A percentile compares a stretch with the other conserved stretches of the same genome.
phyloP scores from a whole-genome alignment of 495 filamentous ascomycete genomes.

The Trichoderma virens region DNA sequence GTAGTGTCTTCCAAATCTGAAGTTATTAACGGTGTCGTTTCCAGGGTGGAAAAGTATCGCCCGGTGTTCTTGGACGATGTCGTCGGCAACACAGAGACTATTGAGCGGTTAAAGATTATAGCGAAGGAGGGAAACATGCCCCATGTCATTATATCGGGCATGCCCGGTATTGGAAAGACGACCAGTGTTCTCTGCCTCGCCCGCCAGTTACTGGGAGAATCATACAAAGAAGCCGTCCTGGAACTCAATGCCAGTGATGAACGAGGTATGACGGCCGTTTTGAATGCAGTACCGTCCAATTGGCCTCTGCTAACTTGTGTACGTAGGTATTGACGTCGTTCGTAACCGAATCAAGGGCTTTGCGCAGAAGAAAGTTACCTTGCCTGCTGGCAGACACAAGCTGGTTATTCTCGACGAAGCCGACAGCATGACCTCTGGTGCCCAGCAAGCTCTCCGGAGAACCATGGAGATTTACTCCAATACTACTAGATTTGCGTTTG shows the following conservation, averaged over 20 bases:
- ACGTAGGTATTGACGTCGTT: conserved; percentile 85
- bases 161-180: conserved; percentile 99
- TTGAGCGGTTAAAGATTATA: conserved; percentile 97
- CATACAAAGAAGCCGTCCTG: conserved; percentile 96
- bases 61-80: conserved; percentile 92
- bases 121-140: conserved; percentile 99
- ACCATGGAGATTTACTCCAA: conserved; percentile 99
- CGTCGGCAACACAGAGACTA: conserved; percentile 94
- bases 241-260: conserved; percentile 97
- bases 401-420: conserved; percentile 97
- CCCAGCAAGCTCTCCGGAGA: conserved; percentile 88
- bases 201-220: conserved; percentile 80
- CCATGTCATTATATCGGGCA: conserved; percentile 97
- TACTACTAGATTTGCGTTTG: conserved; percentile 95
- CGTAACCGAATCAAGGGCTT: conserved; percentile 98
- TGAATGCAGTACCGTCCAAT: not conserved
- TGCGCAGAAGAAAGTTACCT: conserved; percentile 97
- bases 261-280: conserved; percentile 48
- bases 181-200: conserved; percentile 93
- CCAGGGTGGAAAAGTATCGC: conserved; percentile 97
- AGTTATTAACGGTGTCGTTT: conserved; percentile 10
- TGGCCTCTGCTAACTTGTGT: conserved; percentile 4
- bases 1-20: not conserved
- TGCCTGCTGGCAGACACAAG: conserved; percentile 87
- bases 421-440: conserved; percentile 94